These are phyloP conservation scores for Helianthus tuberosus DNA, from an alignment of 129 eudicot species.

Conservation along the genomic window DNA sequence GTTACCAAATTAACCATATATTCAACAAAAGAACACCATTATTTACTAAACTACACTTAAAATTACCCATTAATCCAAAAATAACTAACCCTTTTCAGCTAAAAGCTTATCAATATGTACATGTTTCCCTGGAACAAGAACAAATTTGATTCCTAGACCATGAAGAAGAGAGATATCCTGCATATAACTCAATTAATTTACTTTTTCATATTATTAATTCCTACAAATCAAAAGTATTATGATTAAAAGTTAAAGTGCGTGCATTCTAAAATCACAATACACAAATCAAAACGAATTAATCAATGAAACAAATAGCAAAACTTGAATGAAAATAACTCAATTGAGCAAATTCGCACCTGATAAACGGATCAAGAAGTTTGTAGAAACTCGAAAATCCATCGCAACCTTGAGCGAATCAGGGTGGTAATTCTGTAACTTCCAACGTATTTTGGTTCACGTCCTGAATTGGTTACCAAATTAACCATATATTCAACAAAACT, in stretches of 20 bases:
- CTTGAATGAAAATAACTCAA: too few relatives aligned
- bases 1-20: background rate
- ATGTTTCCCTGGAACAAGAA: slow-evolving; percentile 95
- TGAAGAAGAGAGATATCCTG: slow-evolving; percentile 94
- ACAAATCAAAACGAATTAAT: too few relatives aligned
- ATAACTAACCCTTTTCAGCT: too few relatives aligned
- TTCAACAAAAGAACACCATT: slow-evolving; percentile 43
- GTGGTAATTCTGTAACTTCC: slow-evolving; percentile 92
- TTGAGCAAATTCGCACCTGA: too few relatives aligned
- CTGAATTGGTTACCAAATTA: slow-evolving; percentile 32
- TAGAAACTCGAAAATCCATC: too few relatives aligned
- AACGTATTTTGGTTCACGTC: slow-evolving; percentile 72
- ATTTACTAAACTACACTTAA: too few relatives aligned
- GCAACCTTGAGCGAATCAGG: too few relatives aligned
- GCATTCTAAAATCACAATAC: background rate
- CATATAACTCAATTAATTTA: too few relatives aligned
- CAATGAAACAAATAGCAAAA: too few relatives aligned
- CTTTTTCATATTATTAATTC: background rate
- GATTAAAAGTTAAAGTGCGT: background rate
- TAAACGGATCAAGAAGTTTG: too few relatives aligned
- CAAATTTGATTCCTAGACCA: slow-evolving; percentile 90
- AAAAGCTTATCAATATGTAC: slow-evolving; percentile 84
- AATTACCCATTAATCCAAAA: too few relatives aligned
- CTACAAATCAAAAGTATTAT: too few relatives aligned
- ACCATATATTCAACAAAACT: background rate